These are phyloP conservation scores for Teunomyces panamensis DNA, from an alignment of 805 yeast genomes.

Conservation along the genomic window DNA sequence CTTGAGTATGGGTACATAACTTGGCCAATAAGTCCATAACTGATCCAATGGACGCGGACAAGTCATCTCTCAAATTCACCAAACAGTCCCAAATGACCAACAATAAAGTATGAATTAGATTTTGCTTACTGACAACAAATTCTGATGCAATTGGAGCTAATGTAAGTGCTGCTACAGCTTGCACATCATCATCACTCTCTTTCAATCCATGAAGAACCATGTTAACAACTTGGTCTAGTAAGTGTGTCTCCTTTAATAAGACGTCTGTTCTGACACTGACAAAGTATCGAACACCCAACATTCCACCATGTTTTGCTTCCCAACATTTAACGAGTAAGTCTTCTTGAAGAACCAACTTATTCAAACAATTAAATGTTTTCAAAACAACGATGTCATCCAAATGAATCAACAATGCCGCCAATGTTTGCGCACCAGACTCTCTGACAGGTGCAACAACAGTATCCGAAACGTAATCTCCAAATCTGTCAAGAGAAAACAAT, in stretches of 20 bases:
- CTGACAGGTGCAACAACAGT: slow-evolving; percentile 98
- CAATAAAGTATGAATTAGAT: slow-evolving; percentile 46
- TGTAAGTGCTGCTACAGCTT: slow-evolving; percentile 94
- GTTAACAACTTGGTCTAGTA: slow-evolving; percentile 68
- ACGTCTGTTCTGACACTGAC: slow-evolving; percentile 86
- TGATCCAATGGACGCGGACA: slow-evolving; percentile 92
- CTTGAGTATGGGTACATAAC: slow-evolving; percentile 77
- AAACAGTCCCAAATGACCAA: slow-evolving; percentile 89
- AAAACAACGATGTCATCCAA: slow-evolving; percentile 57
- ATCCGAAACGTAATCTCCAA: slow-evolving; percentile 96
- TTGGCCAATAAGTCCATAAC: slow-evolving; percentile 92
- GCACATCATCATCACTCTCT: slow-evolving; percentile 89
- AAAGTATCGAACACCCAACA: slow-evolving; percentile 87
- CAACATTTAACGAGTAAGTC: slow-evolving; percentile 59
- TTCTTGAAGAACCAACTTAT: slow-evolving; percentile 68
- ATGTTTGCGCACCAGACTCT: slow-evolving; percentile 92
- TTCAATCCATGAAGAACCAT: slow-evolving; percentile 84
- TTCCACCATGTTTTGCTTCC: slow-evolving; percentile 99
- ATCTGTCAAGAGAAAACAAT: slow-evolving; percentile 86
- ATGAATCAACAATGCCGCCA: slow-evolving; percentile 85
- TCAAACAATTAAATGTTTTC: slow-evolving; percentile 62
- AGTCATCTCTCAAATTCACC: slow-evolving; percentile 81
- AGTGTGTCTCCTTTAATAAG: slow-evolving; percentile 53
- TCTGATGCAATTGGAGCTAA: slow-evolving; percentile 86
- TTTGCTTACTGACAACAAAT: slow-evolving; percentile 64